phyloP scores from a whole-genome alignment of 2,329 filamentous ascomycete species.

The Alternaria sp. region DNA sequence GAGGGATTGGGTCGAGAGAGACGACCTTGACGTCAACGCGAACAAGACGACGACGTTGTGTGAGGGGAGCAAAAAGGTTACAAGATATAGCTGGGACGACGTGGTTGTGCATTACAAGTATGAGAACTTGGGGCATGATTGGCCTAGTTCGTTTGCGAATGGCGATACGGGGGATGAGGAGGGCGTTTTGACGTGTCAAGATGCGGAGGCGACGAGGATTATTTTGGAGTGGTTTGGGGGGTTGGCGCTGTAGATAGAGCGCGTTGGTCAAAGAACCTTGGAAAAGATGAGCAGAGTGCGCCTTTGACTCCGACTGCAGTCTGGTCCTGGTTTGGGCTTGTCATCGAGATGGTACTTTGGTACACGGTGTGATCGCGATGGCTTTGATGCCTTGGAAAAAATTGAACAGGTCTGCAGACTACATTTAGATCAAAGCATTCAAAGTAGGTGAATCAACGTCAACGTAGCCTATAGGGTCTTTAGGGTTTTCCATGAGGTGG shows the following conservation, averaged over 20 bases:
- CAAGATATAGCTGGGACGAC: conserved; percentile 35
- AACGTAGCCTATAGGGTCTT: neutral
- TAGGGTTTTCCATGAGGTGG: neutral
- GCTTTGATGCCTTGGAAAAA: no score
- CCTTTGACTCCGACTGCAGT: no score
- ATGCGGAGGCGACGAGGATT: conserved; percentile 39
- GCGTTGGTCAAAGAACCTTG: no score
- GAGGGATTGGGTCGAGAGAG: conserved; percentile 47
- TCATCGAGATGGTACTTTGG: no score
- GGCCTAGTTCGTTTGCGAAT: conserved; percentile 46
- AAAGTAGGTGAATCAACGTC: rapidly evolving
- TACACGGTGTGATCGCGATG: no score
- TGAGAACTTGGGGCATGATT: conserved; percentile 49
- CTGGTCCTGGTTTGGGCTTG: no score
- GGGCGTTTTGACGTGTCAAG: conserved; percentile 33
- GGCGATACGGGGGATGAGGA: conserved; percentile 24
- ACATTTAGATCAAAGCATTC: neutral
- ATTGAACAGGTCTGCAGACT: neutral
- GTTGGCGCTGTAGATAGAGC: conserved; percentile 23
- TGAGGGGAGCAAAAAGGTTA: conserved; percentile 32
- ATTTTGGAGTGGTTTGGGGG: conserved; percentile 41
- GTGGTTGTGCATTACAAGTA: conserved; percentile 50
- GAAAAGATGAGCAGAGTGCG: no score
- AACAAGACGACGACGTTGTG: conserved; percentile 23
- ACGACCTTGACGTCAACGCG: conserved; percentile 34